Evolutionary conservation across 768 basidiomycete genomes (phyloP), one percentile per base, ranked within the genome.

Genomic region (Suillus plorans): DNA sequence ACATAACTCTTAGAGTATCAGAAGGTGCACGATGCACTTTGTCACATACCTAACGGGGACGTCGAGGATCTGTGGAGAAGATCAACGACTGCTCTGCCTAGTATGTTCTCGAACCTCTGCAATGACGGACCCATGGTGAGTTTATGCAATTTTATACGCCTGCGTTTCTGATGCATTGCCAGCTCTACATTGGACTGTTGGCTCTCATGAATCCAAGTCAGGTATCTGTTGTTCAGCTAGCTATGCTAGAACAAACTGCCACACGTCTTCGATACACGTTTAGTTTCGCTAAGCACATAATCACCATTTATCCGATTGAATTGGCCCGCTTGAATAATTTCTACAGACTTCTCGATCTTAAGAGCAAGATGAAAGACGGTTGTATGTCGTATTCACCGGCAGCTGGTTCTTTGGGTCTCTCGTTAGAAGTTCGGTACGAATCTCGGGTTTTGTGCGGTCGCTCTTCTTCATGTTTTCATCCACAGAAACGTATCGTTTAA

Each of bases 401-500:
- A 22, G 70, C 68, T 0, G 52, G 52, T 8, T 56, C 44, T 6
- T 47, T 25, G 18, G 72, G 72, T 2, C 67, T 71, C 66, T 44
- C 63, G 0, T 50, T 73, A 28, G 67, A 73, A 61, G 34, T 73
- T 4, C 62, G 62, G 73, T 74, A 55, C 12, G 67, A 4, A 42
- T 25, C 4, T 25, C n/a, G 16, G 16, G 9, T 18, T 25, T 61
- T 20, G 2, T 6, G 47, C 34, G 9, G 9, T 18, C n/a, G 31
- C 18, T 12, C 22, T 16, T 49, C 37, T 14, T 45, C 42, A 34
- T 52, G 13, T 61, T 50, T 9, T 31, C 28, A 60, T 22, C 28
- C 25, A 25, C 42, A 88, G 87, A 22, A 69, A 86, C 61, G 79
- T 88, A 0, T 75, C 76, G 0, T 89, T 89, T 63, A 71, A 75